Conservation (phyloP, 345 rosid genomes). For the Nephelium lappaceum region DNA sequence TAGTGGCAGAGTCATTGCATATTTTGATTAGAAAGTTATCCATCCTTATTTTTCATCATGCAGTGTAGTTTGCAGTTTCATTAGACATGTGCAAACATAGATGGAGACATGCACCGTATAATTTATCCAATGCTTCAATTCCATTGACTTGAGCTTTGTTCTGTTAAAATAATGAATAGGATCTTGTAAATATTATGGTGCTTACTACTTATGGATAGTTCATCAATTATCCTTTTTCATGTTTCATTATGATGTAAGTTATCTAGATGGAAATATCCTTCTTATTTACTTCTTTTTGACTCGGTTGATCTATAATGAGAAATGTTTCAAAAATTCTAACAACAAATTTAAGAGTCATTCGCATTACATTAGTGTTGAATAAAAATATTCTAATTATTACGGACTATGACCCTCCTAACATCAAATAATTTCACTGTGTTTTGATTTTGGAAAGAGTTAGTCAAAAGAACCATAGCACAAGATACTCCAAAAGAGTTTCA, state of each 20-base stretch:
- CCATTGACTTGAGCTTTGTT: no score
- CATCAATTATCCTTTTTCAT: no score
- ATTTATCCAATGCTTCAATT: no score
- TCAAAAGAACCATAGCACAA: background rate
- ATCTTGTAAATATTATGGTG: no score
- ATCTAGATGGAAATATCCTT: no score
- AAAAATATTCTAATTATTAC: background rate
- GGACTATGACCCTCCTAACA: background rate
- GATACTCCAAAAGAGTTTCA: background rate
- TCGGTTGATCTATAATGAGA: background rate
- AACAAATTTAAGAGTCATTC: background rate
- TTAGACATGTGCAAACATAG: background rate
- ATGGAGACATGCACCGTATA: background rate
- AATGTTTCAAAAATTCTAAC: no score
- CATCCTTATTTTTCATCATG: background rate
- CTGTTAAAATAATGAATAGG: no score
- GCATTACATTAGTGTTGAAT: no score
- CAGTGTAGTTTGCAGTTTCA: background rate
- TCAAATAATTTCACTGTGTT: background rate
- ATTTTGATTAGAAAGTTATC: background rate
- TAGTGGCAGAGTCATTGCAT: no score
- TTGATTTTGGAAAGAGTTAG: background rate
- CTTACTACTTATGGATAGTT: no score
- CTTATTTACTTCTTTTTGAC: no score
- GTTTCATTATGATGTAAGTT: no score